Percentiles rank a stretch among this genome's conserved stretches.
Conservation (phyloP, 192 early-diverging fungal genomes). For the Diversispora eburnea region DNA sequence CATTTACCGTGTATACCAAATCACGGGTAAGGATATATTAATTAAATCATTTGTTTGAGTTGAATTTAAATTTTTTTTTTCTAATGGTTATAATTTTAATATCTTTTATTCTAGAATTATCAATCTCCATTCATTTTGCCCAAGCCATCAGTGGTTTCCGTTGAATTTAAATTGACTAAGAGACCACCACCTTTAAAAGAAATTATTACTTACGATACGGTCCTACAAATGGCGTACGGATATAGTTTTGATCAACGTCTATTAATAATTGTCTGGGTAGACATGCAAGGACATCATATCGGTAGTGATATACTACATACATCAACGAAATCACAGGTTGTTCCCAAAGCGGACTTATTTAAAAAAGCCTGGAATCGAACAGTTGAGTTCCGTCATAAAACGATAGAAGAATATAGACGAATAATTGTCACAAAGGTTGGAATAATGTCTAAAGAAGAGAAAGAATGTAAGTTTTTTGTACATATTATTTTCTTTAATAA, state of each 20-base stretch:
- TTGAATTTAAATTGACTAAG: background rate
- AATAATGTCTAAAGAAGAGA: constrained; percentile 10
- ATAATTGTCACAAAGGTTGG: constrained; percentile 5
- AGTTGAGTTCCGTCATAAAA: background rate
- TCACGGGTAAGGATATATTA: background rate
- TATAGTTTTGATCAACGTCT: constrained; percentile 17
- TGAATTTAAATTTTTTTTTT: background rate
- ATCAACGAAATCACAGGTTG: background rate
- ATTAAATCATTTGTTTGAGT: too few relatives aligned
- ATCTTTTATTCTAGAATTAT: background rate
- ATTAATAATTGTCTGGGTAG: constrained; percentile 4
- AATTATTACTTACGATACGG: background rate
- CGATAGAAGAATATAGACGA: background rate
- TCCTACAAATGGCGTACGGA: constrained; percentile 15
- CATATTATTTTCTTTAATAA: background rate
- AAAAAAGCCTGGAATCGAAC: background rate
- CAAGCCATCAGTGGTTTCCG: background rate
- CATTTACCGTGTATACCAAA: constrained; percentile 17
- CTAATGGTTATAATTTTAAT: background rate
- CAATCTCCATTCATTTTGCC: constrained; percentile 7
- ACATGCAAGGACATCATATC: background rate
- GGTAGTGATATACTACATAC: background rate
- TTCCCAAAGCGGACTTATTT: background rate
- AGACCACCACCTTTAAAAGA: background rate
- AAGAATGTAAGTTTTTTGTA: background rate